Percentiles rank a stretch among this genome's conserved stretches.
Evolutionary conservation across 495 filamentous ascomycete genomes (phyloP).

Genomic region (Lepraria neglecta): DNA sequence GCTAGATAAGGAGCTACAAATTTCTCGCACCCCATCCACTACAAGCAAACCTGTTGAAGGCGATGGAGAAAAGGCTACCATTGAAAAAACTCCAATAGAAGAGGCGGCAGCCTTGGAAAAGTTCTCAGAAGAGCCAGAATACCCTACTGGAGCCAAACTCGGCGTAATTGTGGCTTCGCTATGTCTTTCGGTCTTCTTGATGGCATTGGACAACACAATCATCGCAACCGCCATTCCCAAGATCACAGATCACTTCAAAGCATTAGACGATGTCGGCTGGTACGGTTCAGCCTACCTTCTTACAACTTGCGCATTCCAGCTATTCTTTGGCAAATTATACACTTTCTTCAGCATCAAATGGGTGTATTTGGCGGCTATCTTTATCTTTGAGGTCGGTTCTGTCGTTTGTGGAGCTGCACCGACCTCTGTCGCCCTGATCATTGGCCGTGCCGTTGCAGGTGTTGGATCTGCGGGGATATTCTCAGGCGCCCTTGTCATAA

Average conservation of each 20-base stretch:
- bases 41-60: background rate
- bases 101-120: constrained; percentile 28
- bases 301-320: constrained; percentile 63
- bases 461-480: constrained; percentile 80
- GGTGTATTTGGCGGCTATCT: constrained; percentile 63
- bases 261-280: constrained; percentile 74
- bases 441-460: constrained; percentile 80
- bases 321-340: constrained; percentile 74
- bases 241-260: constrained; percentile 74
- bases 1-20: constrained; percentile 2
- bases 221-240: constrained; percentile 79
- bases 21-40: constrained; percentile 1
- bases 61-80: constrained; percentile 17
- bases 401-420: constrained; percentile 74
- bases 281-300: constrained; percentile 71
- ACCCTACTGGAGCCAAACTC: constrained; percentile 47
- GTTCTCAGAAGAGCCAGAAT: constrained; percentile 40
- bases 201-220: constrained; percentile 70
- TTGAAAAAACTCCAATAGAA: constrained; percentile 26
- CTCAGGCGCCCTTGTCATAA: constrained; percentile 73
- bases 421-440: constrained; percentile 65
- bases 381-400: constrained; percentile 81
- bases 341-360: constrained; percentile 71
- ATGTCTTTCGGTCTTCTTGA: constrained; percentile 57
- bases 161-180: constrained; percentile 53